Conservation (phyloP, 129 eudicot genomes). For the Tagetes patula region DNA sequence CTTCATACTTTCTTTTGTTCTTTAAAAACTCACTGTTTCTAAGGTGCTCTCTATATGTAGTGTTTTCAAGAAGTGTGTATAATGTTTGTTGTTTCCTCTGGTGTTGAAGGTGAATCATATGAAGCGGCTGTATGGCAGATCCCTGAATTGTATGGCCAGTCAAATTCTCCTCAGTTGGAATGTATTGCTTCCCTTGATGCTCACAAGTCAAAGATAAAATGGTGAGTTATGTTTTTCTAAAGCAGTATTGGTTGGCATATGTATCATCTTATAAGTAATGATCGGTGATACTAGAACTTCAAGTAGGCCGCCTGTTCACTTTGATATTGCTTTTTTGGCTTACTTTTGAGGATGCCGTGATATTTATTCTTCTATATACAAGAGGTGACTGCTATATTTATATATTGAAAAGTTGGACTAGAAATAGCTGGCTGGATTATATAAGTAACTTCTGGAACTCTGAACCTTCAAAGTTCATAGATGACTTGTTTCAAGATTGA, state of each 20-base stretch:
- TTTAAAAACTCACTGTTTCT: neutral
- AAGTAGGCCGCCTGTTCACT: slow-evolving; percentile 4
- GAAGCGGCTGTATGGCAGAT: slow-evolving; percentile 98
- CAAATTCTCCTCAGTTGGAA: slow-evolving; percentile 90
- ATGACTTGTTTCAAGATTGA: neutral
- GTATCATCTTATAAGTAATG: slow-evolving; percentile 1
- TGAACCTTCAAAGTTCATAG: slow-evolving; percentile 1
- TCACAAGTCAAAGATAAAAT: slow-evolving; percentile 64
- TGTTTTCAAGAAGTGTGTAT: slow-evolving; percentile 13
- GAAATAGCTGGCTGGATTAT: neutral
- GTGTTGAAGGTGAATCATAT: slow-evolving; percentile 74
- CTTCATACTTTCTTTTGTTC: neutral
- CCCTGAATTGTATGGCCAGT: slow-evolving; percentile 92
- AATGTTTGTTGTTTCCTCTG: slow-evolving; percentile 13
- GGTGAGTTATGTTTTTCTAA: slow-evolving; percentile 50
- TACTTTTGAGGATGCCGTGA: slow-evolving; percentile 18
- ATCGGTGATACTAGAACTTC: slow-evolving; percentile 3
- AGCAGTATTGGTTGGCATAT: neutral
- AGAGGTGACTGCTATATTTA: neutral
- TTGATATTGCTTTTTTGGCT: slow-evolving; percentile 16
- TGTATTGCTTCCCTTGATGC: slow-evolving; percentile 76
- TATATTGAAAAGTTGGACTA: neutral
- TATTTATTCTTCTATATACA: slow-evolving; percentile 9
- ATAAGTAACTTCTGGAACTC: neutral
- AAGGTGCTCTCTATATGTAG: neutral